phyloP scores from a whole-genome alignment of 2,329 filamentous ascomycete species.

The Claviceps lovelessii region DNA sequence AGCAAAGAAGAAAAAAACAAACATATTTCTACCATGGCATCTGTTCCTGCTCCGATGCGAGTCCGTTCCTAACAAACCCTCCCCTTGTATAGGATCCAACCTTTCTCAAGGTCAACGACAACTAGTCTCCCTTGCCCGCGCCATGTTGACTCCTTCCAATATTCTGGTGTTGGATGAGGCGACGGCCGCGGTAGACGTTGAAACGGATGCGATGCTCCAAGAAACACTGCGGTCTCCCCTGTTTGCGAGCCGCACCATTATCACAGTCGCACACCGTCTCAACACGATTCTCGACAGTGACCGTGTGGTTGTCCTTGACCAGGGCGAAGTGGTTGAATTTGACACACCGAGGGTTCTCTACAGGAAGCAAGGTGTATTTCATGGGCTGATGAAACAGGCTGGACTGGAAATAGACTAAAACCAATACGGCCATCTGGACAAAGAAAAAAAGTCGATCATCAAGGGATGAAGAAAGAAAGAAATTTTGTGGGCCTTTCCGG shows the following conservation, averaged over 20 bases:
- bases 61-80: neutral
- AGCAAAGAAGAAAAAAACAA: neutral
- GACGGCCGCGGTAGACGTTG: conserved; percentile 60
- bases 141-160: conserved; percentile 87
- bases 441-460: neutral
- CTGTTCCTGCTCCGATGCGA: neutral
- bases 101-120: conserved; percentile 91
- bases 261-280: conserved; percentile 95
- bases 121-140: conserved; percentile 82
- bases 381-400: conserved; percentile 81
- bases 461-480: too few species aligned
- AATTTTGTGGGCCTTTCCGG: neutral
- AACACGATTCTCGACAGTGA: conserved; percentile 89
- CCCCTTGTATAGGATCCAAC: conserved; percentile 56
- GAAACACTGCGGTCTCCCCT: conserved; percentile 46
- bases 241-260: conserved; percentile 88
- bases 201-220: conserved; percentile 55
- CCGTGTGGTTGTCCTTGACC: conserved; percentile 84
- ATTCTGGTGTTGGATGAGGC: conserved; percentile 96
- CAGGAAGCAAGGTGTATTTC: conserved; percentile 62
- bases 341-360: conserved; percentile 72
- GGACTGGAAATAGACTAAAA: conserved; percentile 45
- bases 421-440: neutral
- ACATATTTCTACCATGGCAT: neutral
- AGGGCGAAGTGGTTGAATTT: conserved; percentile 82